These are phyloP conservation scores for Aspergillus quadrilineatus DNA, from an alignment of 2,329 filamentous ascomycete genomes.

Conservation along the genomic window DNA sequence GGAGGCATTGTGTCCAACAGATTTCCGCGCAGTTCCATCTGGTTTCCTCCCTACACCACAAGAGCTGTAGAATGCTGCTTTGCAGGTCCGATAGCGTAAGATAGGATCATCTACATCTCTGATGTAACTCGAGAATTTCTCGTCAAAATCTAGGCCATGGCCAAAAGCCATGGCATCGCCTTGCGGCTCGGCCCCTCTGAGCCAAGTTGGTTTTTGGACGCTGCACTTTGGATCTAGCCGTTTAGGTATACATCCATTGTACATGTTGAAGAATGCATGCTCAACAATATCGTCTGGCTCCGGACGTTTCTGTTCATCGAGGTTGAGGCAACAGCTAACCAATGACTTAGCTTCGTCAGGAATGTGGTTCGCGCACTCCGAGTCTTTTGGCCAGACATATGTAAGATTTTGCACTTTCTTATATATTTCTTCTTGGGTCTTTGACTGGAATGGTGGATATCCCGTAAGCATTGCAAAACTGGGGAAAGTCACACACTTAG, in stretches of 20 bases:
- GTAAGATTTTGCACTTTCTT: constrained; percentile 48
- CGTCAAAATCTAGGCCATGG: constrained; percentile 45
- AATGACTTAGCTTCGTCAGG: constrained; percentile 51
- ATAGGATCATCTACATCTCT: constrained; percentile 37
- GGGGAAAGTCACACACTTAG: constrained; percentile 21
- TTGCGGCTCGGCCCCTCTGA: constrained; percentile 44
- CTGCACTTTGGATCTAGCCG: constrained; percentile 42
- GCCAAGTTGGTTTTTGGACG: constrained; percentile 43
- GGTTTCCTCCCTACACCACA: constrained; percentile 47
- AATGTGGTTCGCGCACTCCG: constrained; percentile 46
- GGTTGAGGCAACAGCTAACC: constrained; percentile 48
- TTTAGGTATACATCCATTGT: constrained; percentile 48
- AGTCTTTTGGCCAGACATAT: constrained; percentile 52
- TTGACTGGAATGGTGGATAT: constrained; percentile 91
- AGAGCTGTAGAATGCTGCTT: constrained; percentile 44
- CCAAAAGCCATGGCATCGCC: constrained; percentile 47
- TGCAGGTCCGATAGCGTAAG: constrained; percentile 41
- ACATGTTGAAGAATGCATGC: constrained; percentile 52
- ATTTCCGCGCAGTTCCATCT: constrained; percentile 42
- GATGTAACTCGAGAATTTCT: constrained; percentile 37
- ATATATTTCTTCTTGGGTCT: constrained; percentile 54
- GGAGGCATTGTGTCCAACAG: constrained; percentile 46
- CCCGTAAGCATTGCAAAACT: constrained; percentile 96
- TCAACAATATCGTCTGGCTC: constrained; percentile 52
- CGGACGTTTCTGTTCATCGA: constrained; percentile 49